Base-by-base conservation (phyloP, 306 rosid species). In the Ormosia semicastrata region DNA sequence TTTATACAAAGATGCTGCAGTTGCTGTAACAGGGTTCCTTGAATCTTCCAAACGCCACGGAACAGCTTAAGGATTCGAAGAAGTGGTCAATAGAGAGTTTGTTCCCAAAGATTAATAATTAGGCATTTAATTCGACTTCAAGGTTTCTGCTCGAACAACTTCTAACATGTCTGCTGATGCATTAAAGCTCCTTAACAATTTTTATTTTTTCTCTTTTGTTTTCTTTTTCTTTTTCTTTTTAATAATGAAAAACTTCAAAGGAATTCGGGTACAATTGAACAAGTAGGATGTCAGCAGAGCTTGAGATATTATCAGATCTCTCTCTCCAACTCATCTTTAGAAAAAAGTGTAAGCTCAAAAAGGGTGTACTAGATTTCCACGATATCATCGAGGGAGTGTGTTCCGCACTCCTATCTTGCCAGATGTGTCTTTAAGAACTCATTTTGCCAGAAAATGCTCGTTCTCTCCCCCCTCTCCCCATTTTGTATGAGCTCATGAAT, bases 1-100 rank as follows among this genome's bases (percentile, higher is more conserved):
- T 75, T 92, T 66, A 75, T 89, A 75, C 86, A 84, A 65, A 87
- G 71, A 86, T 90, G 93, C 85, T 90, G 90, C 89, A 65, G 71
- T 34, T 89, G 90, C 83, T 86, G 86, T 81, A 11, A 82, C 69
- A 86, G 73, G 57, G 52, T 82, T 53, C 78, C 11, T 80, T 77
- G 70, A 78, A 56, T 39, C 39, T 65, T 56, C 76, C 86, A 46
- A 69, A 66, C 36, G 58, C 56, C 80, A 73, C 54, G 15, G 10
- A 54, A 69, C 53, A 29, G 46, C 49, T 37, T 59, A 11, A 78
- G 7, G 56, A 34, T 41, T 82, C 75, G 71, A 52, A 41, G 41
- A 53, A 66, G 66, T 59, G 64, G 15, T 60, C 69, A 32, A 37
- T 47, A 10, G 8, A 56, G 39, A 66, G 47, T 66, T 66, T 44